Conservation (phyloP, 225 moss, liverwort and hornwort genomes). For the Bryoerythrophyllum caledonicum region DNA sequence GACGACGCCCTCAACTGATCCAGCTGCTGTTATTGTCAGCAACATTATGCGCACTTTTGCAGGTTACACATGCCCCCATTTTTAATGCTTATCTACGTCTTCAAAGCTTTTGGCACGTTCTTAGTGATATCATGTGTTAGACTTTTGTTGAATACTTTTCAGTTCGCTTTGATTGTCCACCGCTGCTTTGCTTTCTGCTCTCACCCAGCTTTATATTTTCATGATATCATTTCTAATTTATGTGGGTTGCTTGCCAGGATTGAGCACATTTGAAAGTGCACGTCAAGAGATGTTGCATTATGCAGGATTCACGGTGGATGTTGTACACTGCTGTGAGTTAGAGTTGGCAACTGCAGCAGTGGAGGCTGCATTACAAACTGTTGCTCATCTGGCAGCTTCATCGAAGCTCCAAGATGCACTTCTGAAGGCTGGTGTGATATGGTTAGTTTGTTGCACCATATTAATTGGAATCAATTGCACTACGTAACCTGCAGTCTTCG, state of each 20-base stretch:
- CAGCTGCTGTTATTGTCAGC: conserved; percentile 80
- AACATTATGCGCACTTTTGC: conserved; percentile 91
- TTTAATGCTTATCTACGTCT: conserved; percentile 4
- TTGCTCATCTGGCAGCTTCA: conserved; percentile 72
- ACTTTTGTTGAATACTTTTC: not conserved
- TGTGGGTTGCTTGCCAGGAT: conserved; percentile 23
- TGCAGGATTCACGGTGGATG: conserved; percentile 79
- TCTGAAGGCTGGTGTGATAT: conserved; percentile 73
- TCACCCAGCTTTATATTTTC: not conserved
- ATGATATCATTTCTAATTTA: not conserved
- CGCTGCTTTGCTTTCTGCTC: not conserved
- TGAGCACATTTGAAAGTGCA: conserved; percentile 86
- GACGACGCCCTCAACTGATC: conserved; percentile 72
- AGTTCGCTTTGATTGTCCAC: not conserved
- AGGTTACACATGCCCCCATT: conserved; percentile 25
- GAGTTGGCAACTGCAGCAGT: conserved; percentile 75
- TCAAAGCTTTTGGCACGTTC: not conserved
- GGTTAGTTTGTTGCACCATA: conserved; percentile 39
- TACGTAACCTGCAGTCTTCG: not conserved
- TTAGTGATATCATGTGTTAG: not conserved
- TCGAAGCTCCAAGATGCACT: conserved; percentile 69
- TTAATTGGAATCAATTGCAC: not conserved
- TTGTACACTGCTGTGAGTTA: conserved; percentile 83
- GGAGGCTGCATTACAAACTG: conserved; percentile 80
- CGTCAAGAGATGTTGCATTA: conserved; percentile 67